Percentiles rank a stretch among this genome's conserved stretches.
phyloP scores from a whole-genome alignment of 139 green algal genomes.

The Mychonastes homosphaera region DNA sequence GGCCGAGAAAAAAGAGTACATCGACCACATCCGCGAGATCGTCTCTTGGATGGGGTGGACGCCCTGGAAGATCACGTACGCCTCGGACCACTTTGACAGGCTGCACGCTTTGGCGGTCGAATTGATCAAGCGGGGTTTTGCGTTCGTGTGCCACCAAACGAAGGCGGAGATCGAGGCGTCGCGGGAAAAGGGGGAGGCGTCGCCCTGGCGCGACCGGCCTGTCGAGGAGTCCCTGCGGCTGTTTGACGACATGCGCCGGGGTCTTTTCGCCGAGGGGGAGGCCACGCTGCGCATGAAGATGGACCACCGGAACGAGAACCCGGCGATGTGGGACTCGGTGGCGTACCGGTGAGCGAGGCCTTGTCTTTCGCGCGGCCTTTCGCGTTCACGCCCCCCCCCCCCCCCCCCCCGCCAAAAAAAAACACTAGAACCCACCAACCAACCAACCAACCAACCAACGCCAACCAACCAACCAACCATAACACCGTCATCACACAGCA shows the following conservation, averaged over 20 bases:
- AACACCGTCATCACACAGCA: constrained; percentile 60
- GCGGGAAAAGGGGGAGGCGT: constrained; percentile 60
- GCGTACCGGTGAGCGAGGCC: constrained; percentile 58
- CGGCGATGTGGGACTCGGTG: constrained; percentile 95
- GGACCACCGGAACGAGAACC: constrained; percentile 87
- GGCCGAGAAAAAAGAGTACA: constrained; percentile 70
- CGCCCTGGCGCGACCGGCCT: constrained; percentile 82
- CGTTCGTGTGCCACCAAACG: constrained; percentile 94
- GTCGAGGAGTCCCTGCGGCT: constrained; percentile 77
- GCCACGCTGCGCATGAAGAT: constrained; percentile 82
- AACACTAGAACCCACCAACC: background rate
- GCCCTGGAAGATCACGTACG: constrained; percentile 90
- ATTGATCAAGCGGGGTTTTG: constrained; percentile 83
- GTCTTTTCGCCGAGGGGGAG: constrained; percentile 81
- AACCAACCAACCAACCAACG: background rate
- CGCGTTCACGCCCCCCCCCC: background rate
- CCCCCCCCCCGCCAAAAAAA: background rate
- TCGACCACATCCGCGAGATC: constrained; percentile 60
- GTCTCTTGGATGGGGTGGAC: constrained; percentile 90
- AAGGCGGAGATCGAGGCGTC: constrained; percentile 83
- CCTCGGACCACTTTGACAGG: constrained; percentile 88
- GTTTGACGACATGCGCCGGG: constrained; percentile 94
- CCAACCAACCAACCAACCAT: background rate
- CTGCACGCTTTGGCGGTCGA: constrained; percentile 85
- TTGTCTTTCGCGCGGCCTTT: background rate